Base-by-base conservation (phyloP, 768 basidiomycete species). In the Paxillus involutus region DNA sequence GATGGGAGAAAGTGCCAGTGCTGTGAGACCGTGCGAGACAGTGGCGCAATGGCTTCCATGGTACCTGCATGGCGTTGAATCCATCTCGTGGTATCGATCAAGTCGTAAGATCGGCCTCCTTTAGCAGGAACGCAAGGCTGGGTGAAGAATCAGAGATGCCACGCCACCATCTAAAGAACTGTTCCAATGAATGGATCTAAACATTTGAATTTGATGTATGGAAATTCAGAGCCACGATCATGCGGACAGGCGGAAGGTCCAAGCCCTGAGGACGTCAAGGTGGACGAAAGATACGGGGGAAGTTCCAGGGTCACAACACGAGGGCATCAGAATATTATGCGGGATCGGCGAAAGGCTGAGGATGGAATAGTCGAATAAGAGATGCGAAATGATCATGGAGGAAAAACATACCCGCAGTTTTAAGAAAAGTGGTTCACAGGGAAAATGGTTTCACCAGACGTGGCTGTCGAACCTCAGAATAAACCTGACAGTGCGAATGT, bases 51-150 rank as follows among this genome's bases (percentile, higher is more conserved):
- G 33, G 32, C 43, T 30, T 53, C 42, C 29, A 53, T 45, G 48
- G 40, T 47, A 32, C 11, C 11, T 32, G 11, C 30, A 42, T 47
- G 45, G 21, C 53, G 44, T 54, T 4, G 39, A 40, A 48, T 47
- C 41, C 44, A 44, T 45, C 30, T 30, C 47, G 32, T 21, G 21
- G 39, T 54, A 59, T 66, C 63, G 48, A 58, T 45, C 44, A 49
- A 51, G 33, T 2, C 10, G 39, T 17, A 2, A 21, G 21, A 19
- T 37, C 32, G 32, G 3, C 21, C 21, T n/a, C 16, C 24, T 45
- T 45, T 29, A 29, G 24, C 26, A 44, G 29, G 44, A 6, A 14
- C 16, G 26, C 29, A 16, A n/a, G n/a, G 17, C 41, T 39, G 32
- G 26, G 39, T 43, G 30, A 3, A 16, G 47, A 29, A 16, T 45